Conservation (phyloP, 192 early-diverging fungal genomes). For the Coemansia sp. region DNA sequence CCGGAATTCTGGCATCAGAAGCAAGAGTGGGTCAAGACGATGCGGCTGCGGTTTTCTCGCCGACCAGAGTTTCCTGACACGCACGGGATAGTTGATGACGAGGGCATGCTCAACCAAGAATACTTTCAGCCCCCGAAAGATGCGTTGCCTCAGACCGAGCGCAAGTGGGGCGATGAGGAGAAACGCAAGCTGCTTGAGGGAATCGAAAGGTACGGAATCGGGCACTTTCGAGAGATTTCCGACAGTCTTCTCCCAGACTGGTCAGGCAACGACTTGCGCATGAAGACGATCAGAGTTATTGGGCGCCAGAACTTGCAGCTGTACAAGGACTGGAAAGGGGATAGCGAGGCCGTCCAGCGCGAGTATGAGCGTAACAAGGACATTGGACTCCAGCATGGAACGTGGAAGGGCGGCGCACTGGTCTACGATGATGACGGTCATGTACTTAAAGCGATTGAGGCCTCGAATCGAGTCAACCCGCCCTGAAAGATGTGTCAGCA, state of each 20-base stretch:
- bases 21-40: conserved; percentile 78
- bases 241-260: conserved; percentile 76
- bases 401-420: conserved; percentile 80
- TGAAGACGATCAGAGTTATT: conserved; percentile 83
- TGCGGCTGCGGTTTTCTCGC: conserved; percentile 85
- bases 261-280: conserved; percentile 79
- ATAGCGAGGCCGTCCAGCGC: conserved; percentile 65
- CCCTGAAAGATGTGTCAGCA: conserved; percentile 17
- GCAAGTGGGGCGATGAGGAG: conserved; percentile 89
- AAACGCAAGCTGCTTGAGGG: conserved; percentile 74
- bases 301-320: conserved; percentile 87
- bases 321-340: conserved; percentile 86
- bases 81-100: conserved; percentile 79
- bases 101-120: conserved; percentile 90
- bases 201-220: conserved; percentile 83
- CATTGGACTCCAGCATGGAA: conserved; percentile 72
- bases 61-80: conserved; percentile 84
- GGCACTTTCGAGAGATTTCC: conserved; percentile 87
- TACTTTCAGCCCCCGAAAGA: conserved; percentile 73
- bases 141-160: conserved; percentile 58
- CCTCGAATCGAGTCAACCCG: conserved; percentile 40
- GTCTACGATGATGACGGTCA: conserved; percentile 85
- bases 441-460: conserved; percentile 65
- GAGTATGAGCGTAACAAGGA: conserved; percentile 84
- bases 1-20: conserved; percentile 59